Evolutionary conservation across 1,284 basidiomycete species (phyloP).

Genomic region (Polyporus tsugae): DNA sequence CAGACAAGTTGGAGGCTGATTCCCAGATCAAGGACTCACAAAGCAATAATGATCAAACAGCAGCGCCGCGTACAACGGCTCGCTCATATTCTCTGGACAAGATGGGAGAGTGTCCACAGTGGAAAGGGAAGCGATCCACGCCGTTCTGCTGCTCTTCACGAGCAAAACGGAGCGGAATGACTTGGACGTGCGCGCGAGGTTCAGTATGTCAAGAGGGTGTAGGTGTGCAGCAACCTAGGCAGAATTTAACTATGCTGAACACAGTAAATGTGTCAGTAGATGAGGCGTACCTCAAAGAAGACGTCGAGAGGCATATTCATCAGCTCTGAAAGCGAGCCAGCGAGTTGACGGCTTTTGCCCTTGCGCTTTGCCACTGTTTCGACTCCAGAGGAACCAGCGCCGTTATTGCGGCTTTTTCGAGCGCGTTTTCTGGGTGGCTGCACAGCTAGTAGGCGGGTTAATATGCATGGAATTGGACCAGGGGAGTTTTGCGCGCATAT

Average conservation of each 20-base stretch:
- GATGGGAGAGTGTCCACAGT: not conserved
- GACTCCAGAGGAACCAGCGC: not conserved
- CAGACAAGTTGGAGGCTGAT: not conserved
- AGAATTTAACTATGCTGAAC: not conserved
- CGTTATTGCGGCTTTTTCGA: not conserved
- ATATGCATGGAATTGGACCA: too few relatives aligned
- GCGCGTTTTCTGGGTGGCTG: not conserved
- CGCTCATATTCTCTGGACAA: not conserved
- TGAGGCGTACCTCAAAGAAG: not conserved
- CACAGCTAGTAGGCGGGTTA: too few relatives aligned
- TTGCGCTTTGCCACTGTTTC: too few relatives aligned
- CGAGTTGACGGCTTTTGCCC: too few relatives aligned
- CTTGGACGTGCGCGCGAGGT: constrained; percentile 13
- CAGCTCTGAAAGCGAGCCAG: not conserved
- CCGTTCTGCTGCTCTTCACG: constrained; percentile 17
- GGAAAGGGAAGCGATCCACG: constrained; percentile 27
- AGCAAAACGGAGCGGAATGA: constrained; percentile 23
- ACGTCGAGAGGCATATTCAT: not conserved
- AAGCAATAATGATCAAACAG: constrained; percentile 32
- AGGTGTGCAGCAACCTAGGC: constrained; percentile 10
- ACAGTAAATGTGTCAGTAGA: too few relatives aligned
- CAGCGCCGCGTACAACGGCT: constrained; percentile 15
- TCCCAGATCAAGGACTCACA: constrained; percentile 9
- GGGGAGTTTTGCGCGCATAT: not conserved
- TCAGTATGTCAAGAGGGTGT: constrained; percentile 18